Evolutionary conservation across 1,139 yeast species (phyloP).

Genomic region (Arxiozyma slooffiae): DNA sequence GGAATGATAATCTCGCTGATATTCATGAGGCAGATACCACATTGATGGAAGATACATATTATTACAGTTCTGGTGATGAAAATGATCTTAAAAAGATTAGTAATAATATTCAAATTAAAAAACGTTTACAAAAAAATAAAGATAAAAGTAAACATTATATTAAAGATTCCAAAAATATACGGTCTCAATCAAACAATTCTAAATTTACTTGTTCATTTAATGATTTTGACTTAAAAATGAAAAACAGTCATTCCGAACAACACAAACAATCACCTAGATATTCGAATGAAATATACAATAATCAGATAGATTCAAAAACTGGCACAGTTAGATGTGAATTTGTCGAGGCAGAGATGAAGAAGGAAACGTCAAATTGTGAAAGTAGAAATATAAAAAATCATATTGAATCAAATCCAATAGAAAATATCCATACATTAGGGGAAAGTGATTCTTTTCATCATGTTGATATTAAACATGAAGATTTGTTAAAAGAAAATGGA

Average conservation of each 20-base stretch:
- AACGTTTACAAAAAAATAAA: not conserved
- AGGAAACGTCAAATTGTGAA: too few relatives aligned
- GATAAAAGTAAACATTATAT: not conserved
- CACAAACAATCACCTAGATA: not conserved
- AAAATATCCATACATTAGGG: too few relatives aligned
- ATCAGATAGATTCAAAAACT: not conserved
- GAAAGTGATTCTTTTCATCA: not conserved
- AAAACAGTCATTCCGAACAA: not conserved
- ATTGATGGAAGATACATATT: not conserved
- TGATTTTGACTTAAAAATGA: too few relatives aligned
- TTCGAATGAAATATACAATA: not conserved
- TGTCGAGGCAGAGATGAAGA: not conserved
- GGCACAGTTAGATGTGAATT: not conserved
- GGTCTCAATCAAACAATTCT: not conserved
- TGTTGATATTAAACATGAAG: not conserved
- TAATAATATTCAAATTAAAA: not conserved
- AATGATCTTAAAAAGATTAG: not conserved
- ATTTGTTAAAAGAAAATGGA: not conserved
- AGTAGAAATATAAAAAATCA: too few relatives aligned
- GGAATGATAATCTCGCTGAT: not conserved
- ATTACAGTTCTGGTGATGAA: constrained; percentile 3
- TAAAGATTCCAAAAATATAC: not conserved
- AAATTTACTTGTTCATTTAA: not conserved
- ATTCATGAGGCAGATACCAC: not conserved
- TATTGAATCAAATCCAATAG: not conserved